Conservation (phyloP, 257 asterid genomes). For the Nicotiana noctiflora region DNA sequence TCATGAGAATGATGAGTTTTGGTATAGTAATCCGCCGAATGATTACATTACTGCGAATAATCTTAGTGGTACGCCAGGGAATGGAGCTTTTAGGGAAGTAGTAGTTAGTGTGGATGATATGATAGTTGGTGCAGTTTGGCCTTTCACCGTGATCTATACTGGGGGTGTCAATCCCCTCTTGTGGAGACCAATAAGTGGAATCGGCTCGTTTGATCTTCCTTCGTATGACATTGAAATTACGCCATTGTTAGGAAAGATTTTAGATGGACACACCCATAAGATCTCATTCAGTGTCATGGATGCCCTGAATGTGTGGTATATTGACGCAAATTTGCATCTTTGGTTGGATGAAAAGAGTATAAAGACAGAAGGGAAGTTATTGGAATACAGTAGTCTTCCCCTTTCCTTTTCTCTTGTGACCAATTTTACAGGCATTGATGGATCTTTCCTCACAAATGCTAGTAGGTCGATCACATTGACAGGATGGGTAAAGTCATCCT, state of each 20-base stretch:
- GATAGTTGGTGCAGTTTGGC: conserved; percentile 60
- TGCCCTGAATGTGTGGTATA: conserved; percentile 72
- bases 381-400: conserved; percentile 20
- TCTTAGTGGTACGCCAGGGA: conserved; percentile 35
- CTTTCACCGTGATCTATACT: conserved; percentile 66
- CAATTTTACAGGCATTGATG: conserved; percentile 55
- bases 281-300: conserved; percentile 48
- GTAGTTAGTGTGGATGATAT: conserved; percentile 41
- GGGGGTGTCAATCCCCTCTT: conserved; percentile 78
- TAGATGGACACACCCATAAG: conserved; percentile 55
- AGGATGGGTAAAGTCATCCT: conserved; percentile 69
- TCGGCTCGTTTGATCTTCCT: conserved; percentile 79
- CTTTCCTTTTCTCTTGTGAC: conserved; percentile 21
- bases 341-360: conserved; percentile 54
- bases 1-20: conserved; percentile 81
- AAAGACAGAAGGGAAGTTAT: conserved; percentile 45
- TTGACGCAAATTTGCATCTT: conserved; percentile 83
- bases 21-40: conserved; percentile 58
- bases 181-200: conserved; percentile 77
- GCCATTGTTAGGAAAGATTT: conserved; percentile 41
- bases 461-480: conserved; percentile 39
- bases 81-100: conserved; percentile 78
- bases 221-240: conserved; percentile 70
- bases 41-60: conserved; percentile 45
- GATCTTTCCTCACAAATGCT: conserved; percentile 38